Evolutionary conservation across 495 filamentous ascomycete genomes (phyloP), one percentile per base, ranked within the genome.

Genomic region (Penicillium tannophilum): DNA sequence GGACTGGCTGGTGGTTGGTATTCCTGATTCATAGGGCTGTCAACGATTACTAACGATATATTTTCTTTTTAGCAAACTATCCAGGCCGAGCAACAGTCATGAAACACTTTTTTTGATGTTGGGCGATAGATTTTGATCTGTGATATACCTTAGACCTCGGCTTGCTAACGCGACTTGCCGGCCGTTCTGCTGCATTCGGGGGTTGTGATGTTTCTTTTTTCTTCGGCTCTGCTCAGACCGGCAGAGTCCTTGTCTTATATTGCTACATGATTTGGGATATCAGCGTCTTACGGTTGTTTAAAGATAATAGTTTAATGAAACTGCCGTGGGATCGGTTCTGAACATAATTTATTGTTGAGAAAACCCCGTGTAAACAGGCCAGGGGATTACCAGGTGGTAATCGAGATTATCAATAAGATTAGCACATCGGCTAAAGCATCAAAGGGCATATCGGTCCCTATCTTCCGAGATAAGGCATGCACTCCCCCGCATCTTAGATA

Each of bases 1-100:
- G 94, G 93, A 98, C 77, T 98, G 94, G 94, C 75, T 98, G 69
- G 92, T 94, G 84, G 93, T 96, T 76, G 79, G 91, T 87, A 16
- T 52, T 28, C 31, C 30, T 14, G 17, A 0, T 28, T 23, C 35
- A 46, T 24, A 10, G 45, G 11, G 30, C n/a, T 41, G 6, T 42
- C n/a, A 3, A 31, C 19, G 12, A 6, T 19, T 31, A 51, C 59
- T 64, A 63, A 64, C 63, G 48, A 65, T 31, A 8, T n/a, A 4
- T 55, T 20, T 19, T 48, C 16, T 56, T 4, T 47, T 33, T 49
- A 80, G 77, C 75, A 78, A 79, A 80, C 77, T 46, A 72, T 80
- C 61, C 75, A 79, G 52, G 71, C 77, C 31, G 77, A 80, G 64
- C 28, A 78, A 75, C 67, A 28, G 28, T 70, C 76, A 75, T 80